A percentile compares a stretch with the other conserved stretches of the same genome.
These are phyloP conservation scores for Exserohilum rostratum DNA, from an alignment of 2,329 filamentous ascomycete species.

Conservation along the genomic window DNA sequence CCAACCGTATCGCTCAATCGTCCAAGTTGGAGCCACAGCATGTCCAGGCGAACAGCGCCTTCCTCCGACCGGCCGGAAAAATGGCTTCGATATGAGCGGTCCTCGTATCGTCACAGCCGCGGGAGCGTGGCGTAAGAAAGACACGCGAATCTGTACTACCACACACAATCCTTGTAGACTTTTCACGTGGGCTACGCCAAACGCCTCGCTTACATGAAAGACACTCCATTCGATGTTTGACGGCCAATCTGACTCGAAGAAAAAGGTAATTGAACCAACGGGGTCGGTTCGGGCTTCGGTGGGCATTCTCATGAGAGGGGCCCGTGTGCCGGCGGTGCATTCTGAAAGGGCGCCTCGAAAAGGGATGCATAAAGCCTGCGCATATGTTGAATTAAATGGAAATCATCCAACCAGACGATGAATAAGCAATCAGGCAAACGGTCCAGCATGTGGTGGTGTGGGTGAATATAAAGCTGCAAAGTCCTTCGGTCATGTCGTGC, in stretches of 20 bases:
- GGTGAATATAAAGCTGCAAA: neutral
- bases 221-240: neutral
- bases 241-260: neutral
- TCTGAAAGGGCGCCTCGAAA: neutral
- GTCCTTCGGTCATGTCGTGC: neutral
- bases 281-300: neutral
- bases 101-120: neutral
- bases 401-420: neutral
- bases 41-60: neutral
- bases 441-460: neutral
- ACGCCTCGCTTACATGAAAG: slow-evolving; percentile 8
- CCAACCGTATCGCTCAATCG: neutral
- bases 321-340: slow-evolving; percentile 7
- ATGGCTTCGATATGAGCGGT: neutral
- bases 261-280: neutral
- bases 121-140: slow-evolving; percentile 4
- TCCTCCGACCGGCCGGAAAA: neutral
- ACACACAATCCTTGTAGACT: slow-evolving; percentile 5
- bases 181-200: slow-evolving; percentile 11
- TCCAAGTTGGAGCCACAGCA: neutral
- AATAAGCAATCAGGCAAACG: neutral
- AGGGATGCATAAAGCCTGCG: neutral
- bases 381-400: neutral
- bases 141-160: slow-evolving; percentile 6
- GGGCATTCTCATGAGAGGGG: neutral